A percentile compares a stretch with the other conserved stretches of the same genome.
Conservation (phyloP, 2,329 filamentous ascomycete species). For the Stemphylium lycopersici region DNA sequence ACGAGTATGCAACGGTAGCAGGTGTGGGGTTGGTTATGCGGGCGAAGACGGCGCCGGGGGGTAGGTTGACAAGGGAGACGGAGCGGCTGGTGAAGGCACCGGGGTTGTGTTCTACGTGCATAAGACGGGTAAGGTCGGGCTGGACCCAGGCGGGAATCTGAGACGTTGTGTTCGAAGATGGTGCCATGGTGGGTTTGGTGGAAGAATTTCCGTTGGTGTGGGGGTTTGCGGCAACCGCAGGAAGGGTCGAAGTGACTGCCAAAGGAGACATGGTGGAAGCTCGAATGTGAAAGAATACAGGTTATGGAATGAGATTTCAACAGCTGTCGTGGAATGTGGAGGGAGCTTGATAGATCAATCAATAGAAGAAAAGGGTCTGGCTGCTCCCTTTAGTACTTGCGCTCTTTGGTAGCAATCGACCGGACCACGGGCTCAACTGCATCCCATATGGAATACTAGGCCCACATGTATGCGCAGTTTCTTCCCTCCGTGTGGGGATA, state of each 20-base stretch:
- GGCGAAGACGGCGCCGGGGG: conserved; percentile 58
- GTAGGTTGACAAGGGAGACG: conserved; percentile 57
- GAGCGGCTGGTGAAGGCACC: conserved; percentile 53
- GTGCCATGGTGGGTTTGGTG: conserved; percentile 24
- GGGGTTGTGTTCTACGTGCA: conserved; percentile 47
- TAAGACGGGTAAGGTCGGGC: conserved; percentile 48
- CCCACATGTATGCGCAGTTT: conserved; percentile 12
- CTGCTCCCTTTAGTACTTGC: conserved; percentile 21
- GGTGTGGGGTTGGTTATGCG: conserved; percentile 57
- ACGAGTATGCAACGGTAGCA: conserved; percentile 56
- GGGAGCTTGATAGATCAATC: background rate
- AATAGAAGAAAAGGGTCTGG: background rate
- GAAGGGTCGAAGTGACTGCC: conserved; percentile 27
- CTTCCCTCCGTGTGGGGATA: conserved; percentile 10
- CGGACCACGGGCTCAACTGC: conserved; percentile 1
- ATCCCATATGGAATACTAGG: conserved; percentile 8
- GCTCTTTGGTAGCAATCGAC: background rate
- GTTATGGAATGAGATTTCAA: background rate
- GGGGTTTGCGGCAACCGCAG: conserved; percentile 16
- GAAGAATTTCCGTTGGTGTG: conserved; percentile 30
- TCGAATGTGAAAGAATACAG: background rate
- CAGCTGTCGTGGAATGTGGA: background rate
- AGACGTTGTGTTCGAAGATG: conserved; percentile 21
- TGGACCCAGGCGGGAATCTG: conserved; percentile 44
- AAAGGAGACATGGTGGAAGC: conserved; percentile 37